Percentiles rank a stretch among this genome's conserved stretches.
Evolutionary conservation across 768 basidiomycete genomes (phyloP).

Genomic region (Mycena haematopus): DNA sequence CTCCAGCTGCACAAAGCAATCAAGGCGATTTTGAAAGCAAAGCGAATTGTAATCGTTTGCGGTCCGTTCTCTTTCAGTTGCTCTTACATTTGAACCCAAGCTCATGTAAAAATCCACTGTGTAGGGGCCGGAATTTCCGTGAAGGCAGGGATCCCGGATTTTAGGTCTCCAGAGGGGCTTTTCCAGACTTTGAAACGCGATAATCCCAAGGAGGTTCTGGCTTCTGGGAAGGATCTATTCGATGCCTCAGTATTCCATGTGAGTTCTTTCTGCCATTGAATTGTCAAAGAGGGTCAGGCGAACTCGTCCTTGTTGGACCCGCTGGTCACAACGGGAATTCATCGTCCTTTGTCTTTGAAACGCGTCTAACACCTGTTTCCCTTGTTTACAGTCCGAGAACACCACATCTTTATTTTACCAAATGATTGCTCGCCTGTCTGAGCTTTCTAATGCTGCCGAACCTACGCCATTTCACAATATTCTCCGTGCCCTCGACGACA

Average conservation of each 20-base stretch:
- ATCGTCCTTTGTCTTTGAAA: neutral
- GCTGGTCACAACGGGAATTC: neutral
- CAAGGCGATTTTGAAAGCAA: constrained; percentile 78
- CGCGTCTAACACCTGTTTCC: constrained; percentile 5
- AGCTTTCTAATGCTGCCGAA: constrained; percentile 69
- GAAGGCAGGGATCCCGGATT: constrained; percentile 88
- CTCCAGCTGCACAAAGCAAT: constrained; percentile 60
- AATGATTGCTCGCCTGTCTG: constrained; percentile 87
- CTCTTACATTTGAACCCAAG: neutral
- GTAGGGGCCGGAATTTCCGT: constrained; percentile 90
- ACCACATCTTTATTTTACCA: constrained; percentile 83
- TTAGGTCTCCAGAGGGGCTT: constrained; percentile 80
- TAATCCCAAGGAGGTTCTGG: constrained; percentile 73
- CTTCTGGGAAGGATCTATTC: constrained; percentile 86
- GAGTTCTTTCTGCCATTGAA: constrained; percentile 35
- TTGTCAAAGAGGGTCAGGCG: neutral
- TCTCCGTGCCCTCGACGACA: constrained; percentile 75
- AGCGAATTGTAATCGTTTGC: constrained; percentile 84
- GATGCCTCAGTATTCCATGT: constrained; percentile 91
- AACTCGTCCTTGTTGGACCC: neutral
- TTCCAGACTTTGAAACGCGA: constrained; percentile 81
- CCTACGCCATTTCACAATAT: constrained; percentile 85
- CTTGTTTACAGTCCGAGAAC: constrained; percentile 62
- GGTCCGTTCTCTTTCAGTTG: constrained; percentile 55
- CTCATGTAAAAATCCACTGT: constrained; percentile 7